Conservation (phyloP, 768 basidiomycete species). For the Tricholoma furcatifolium region DNA sequence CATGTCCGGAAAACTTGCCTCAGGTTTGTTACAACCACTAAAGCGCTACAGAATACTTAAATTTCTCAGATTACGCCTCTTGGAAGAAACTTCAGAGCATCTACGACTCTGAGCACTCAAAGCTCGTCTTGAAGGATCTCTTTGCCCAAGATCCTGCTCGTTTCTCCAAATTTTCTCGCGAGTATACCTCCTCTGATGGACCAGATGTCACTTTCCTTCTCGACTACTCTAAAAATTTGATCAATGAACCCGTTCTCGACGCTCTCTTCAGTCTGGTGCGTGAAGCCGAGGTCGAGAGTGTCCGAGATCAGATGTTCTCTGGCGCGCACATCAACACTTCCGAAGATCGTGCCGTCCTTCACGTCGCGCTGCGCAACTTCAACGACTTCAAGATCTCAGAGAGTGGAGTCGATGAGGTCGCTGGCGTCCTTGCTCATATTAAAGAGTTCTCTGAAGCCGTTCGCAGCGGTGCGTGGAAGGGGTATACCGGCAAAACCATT, state of each 20-base stretch:
- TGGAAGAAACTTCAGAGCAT: constrained; percentile 91
- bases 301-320: constrained; percentile 90
- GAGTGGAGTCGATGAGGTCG: constrained; percentile 79
- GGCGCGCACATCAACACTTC: constrained; percentile 99
- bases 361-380: constrained; percentile 86
- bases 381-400: constrained; percentile 78
- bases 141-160: constrained; percentile 87
- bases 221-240: constrained; percentile 96
- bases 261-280: constrained; percentile 77
- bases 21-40: constrained; percentile 35
- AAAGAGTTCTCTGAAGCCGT: constrained; percentile 85
- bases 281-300: constrained; percentile 83
- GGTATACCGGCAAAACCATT: constrained; percentile 96
- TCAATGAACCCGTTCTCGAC: constrained; percentile 81
- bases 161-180: constrained; percentile 81
- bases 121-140: constrained; percentile 87
- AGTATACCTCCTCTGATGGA: constrained; percentile 67
- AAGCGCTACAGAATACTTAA: constrained; percentile 1
- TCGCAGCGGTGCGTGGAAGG: constrained; percentile 88
- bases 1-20: constrained; percentile 67
- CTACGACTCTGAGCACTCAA: constrained; percentile 68
- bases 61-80: constrained; percentile 68
- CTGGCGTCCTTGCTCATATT: constrained; percentile 85
- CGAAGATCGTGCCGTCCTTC: constrained; percentile 95
- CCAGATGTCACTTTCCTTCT: constrained; percentile 80